phyloP scores from a whole-genome alignment of 352 stramenopile genomes.

The Saprolegnia diclina region DNA sequence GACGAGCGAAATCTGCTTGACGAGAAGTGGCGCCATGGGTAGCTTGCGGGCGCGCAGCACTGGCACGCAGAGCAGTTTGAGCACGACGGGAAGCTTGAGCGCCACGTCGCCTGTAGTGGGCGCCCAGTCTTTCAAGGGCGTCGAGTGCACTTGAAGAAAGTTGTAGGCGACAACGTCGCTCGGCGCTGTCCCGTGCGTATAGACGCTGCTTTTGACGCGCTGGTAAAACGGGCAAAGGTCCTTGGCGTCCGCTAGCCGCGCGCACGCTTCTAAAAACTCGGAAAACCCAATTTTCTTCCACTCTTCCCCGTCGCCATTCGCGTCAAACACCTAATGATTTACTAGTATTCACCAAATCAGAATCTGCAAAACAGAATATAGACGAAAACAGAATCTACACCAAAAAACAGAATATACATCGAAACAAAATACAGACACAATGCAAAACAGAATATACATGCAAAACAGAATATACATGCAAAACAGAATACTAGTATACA shows the following conservation, averaged over 20 bases:
- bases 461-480: too few species aligned
- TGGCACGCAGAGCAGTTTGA: conserved; percentile 18
- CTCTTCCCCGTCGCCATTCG: conserved; percentile 11
- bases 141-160: conserved; percentile 17
- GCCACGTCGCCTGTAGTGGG: background rate
- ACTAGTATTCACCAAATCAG: background rate
- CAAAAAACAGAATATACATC: too few species aligned
- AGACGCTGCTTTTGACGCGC: background rate
- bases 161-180: background rate
- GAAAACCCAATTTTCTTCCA: conserved; percentile 21
- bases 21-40: conserved; percentile 8
- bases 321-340: conserved; percentile 17
- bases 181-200: background rate
- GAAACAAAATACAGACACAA: too few species aligned
- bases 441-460: background rate
- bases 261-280: conserved; percentile 24
- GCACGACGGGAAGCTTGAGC: conserved; percentile 23
- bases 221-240: conserved; percentile 6
- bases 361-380: background rate
- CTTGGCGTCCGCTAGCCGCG: conserved; percentile 22
- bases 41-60: conserved; percentile 3
- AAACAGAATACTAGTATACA: too few species aligned
- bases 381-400: too few species aligned
- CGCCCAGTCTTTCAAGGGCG: background rate
- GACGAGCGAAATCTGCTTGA: conserved; percentile 15